Evolutionary conservation across 2,329 filamentous ascomycete genomes (phyloP), one percentile per base, ranked within the genome.

Genomic region (Alternaria consortialis): DNA sequence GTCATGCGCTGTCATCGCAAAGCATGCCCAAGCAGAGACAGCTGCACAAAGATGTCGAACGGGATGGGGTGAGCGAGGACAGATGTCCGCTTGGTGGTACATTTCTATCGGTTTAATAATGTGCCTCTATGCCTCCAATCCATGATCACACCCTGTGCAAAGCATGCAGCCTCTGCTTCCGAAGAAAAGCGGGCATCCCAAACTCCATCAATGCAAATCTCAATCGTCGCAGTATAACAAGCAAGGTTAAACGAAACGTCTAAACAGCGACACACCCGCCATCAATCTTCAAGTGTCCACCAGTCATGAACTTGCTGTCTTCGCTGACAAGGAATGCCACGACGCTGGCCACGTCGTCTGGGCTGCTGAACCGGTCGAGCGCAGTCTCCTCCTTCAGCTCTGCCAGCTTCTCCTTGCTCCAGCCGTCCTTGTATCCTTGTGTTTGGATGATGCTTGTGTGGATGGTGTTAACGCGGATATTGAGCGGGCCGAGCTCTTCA

Each of bases 381-480:
- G 77, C 72, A n/a, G 77, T 76, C 13, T 69, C 73, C 7, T 65
- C 67, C 55, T 73, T 65, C 53, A 80, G 59, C 60, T 75, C 73
- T 9, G 72, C 74, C 31, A 80, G 64, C 57, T 73, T 74, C 54
- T 79, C 75, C 20, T 68, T 58, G n/a, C 57, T 72, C 77, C 77
- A 79, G 4, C 77, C 63, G 34, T 75, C 68, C 36, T 72, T 69
- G 55, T 77, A 80, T 56, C 77, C 74, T 7, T 76, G 74, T 2
- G 74, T 74, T 37, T 79, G 73, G 25, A 80, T 74, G 40, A 77
- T 78, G 47, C 76, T 77, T 5, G 78, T 79, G 61, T 80, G 79
- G 15, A 80, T 77, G 3, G 78, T 80, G 65, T 80, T 80, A 55
- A 80, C 79, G 29, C 79, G 75, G 59, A 80, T 80, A 42, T 74